Conservation (phyloP, 805 yeast species). For the Komagataella pastoris region DNA sequence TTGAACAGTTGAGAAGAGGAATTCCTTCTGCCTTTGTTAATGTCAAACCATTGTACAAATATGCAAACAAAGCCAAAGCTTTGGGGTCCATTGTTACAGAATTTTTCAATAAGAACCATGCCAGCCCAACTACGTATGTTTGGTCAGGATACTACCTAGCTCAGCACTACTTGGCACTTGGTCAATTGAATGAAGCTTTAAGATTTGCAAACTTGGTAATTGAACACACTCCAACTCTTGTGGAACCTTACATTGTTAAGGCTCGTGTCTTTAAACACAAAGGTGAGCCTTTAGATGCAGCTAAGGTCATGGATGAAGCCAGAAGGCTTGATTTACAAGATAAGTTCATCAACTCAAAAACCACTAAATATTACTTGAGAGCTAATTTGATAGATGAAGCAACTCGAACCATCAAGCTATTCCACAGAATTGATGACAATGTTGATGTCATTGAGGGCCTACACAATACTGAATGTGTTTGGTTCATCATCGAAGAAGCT, state of each 20-base stretch:
- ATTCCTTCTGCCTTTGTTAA: constrained; percentile 86
- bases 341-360: constrained; percentile 78
- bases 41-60: constrained; percentile 66
- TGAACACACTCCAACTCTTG: constrained; percentile 67
- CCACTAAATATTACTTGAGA: constrained; percentile 72
- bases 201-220: constrained; percentile 49
- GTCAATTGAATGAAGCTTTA: constrained; percentile 40
- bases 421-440: constrained; percentile 74
- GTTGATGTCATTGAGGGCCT: constrained; percentile 80
- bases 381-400: constrained; percentile 68
- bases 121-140: constrained; percentile 29
- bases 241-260: constrained; percentile 68
- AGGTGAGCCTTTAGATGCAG: constrained; percentile 51
- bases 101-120: constrained; percentile 21
- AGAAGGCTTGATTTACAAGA: constrained; percentile 76
- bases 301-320: constrained; percentile 53
- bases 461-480: constrained; percentile 80
- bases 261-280: constrained; percentile 69
- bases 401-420: constrained; percentile 55
- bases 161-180: constrained; percentile 55
- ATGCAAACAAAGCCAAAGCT: constrained; percentile 20
- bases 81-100: constrained; percentile 42
- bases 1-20: constrained; percentile 55
- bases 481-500: constrained; percentile 80
- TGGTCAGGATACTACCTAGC: constrained; percentile 76